Conservation (phyloP, 768 basidiomycete species). For the Leccinum obscurum region DNA sequence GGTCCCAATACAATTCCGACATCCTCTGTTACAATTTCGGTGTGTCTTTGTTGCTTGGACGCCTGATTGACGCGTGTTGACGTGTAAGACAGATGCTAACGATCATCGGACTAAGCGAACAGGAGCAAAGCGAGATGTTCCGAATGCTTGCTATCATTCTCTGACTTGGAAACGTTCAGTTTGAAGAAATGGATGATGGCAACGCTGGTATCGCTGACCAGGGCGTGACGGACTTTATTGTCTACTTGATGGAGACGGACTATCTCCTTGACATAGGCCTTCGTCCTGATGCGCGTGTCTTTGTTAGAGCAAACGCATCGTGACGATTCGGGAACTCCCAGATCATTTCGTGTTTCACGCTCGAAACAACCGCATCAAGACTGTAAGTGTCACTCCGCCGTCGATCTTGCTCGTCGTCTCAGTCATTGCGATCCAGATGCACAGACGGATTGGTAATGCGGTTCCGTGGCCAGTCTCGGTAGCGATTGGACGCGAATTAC, state of each 20-base stretch:
- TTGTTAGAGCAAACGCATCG: constrained; percentile 61
- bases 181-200: constrained; percentile 84
- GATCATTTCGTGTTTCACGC: constrained; percentile 69
- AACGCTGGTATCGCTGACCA: constrained; percentile 80
- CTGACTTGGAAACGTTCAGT: constrained; percentile 97
- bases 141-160: constrained; percentile 89
- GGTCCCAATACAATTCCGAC: constrained; percentile 68
- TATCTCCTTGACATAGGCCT: background rate
- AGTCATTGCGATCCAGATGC: constrained; percentile 49
- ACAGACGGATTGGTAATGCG: constrained; percentile 80
- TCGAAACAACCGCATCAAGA: constrained; percentile 51
- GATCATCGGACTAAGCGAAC: constrained; percentile 78
- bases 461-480: constrained; percentile 65
- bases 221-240: constrained; percentile 92
- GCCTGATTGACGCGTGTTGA: background rate
- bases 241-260: constrained; percentile 91
- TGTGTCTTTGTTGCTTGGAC: constrained; percentile 31
- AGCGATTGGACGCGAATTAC: constrained; percentile 66
- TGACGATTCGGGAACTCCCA: constrained; percentile 75
- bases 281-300: background rate
- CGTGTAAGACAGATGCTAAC: background rate
- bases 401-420: background rate
- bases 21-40: constrained; percentile 87
- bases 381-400: constrained; percentile 43
- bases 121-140: constrained; percentile 92